Conservation (phyloP, 2,329 filamentous ascomycete species). For the Phialocephala subalpina region DNA sequence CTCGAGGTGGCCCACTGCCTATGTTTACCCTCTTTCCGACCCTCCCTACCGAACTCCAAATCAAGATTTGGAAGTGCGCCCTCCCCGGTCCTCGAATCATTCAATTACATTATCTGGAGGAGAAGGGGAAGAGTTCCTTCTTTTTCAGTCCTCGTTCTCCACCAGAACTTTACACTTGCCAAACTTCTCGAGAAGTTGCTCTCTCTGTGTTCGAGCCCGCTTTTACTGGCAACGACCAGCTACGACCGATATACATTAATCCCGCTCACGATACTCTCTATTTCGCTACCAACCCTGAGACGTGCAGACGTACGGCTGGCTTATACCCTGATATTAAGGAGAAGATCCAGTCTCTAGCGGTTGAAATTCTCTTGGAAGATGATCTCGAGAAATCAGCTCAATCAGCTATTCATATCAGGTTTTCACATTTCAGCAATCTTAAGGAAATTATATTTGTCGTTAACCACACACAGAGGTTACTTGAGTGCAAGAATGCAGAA, state of each 20-base stretch:
- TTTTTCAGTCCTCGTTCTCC: conserved; percentile 14
- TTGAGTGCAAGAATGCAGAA: conserved; percentile 3
- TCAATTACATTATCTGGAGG: conserved; percentile 16
- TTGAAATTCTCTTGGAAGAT: conserved; percentile 17
- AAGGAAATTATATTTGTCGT: conserved; percentile 3
- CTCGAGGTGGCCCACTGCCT: conserved; percentile 15
- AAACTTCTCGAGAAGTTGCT: conserved; percentile 8
- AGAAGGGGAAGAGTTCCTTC: too few species aligned
- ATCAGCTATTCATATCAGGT: neutral
- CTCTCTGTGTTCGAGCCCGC: conserved; percentile 14
- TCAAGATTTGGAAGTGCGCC: conserved; percentile 18
- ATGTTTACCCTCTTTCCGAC: conserved; percentile 13
- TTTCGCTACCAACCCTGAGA: conserved; percentile 16
- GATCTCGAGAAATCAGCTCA: conserved; percentile 18
- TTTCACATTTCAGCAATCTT: neutral
- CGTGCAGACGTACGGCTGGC: neutral
- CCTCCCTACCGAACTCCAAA: conserved; percentile 21
- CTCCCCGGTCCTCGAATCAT: conserved; percentile 21
- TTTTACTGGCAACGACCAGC: conserved; percentile 12
- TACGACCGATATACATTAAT: conserved; percentile 18
- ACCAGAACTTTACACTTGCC: conserved; percentile 13
- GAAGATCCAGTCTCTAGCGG: conserved; percentile 23
- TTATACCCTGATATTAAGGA: conserved; percentile 18
- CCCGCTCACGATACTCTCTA: conserved; percentile 22
- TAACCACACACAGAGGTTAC: neutral